Conservation (phyloP, 345 rosid genomes). For the Syzygium aqueum region DNA sequence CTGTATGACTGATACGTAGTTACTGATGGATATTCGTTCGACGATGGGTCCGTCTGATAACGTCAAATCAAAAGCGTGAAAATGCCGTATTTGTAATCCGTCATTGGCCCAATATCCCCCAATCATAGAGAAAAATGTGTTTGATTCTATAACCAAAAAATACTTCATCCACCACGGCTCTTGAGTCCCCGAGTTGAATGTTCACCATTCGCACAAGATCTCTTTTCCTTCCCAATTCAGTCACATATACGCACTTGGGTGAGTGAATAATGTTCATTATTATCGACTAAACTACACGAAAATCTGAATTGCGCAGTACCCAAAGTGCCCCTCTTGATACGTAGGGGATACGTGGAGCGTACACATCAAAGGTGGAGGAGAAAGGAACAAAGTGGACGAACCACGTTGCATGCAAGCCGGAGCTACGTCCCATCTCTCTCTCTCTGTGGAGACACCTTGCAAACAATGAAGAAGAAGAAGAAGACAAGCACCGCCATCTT, state of each 20-base stretch:
- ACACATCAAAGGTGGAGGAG: neutral
- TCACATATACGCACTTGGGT: neutral
- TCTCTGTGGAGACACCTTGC: neutral
- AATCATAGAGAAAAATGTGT: neutral
- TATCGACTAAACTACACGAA: neutral
- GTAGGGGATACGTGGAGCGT: neutral
- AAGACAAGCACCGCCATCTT: neutral
- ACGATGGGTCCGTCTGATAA: neutral
- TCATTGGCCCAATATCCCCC: neutral
- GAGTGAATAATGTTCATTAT: neutral
- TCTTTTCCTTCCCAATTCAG: neutral
- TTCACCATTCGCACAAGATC: neutral
- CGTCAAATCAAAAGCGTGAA: neutral
- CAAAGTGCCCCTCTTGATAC: neutral
- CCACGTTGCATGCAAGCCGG: neutral
- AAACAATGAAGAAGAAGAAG: neutral
- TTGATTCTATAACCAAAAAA: neutral
- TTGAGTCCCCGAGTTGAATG: neutral
- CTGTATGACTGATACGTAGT: neutral
- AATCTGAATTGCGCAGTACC: neutral
- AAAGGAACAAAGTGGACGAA: neutral
- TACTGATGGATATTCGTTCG: neutral
- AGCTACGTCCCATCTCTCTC: neutral
- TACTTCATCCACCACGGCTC: neutral
- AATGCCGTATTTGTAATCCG: neutral